Conservation (phyloP, 2,329 filamentous ascomycete genomes). For the Periconia sp. region DNA sequence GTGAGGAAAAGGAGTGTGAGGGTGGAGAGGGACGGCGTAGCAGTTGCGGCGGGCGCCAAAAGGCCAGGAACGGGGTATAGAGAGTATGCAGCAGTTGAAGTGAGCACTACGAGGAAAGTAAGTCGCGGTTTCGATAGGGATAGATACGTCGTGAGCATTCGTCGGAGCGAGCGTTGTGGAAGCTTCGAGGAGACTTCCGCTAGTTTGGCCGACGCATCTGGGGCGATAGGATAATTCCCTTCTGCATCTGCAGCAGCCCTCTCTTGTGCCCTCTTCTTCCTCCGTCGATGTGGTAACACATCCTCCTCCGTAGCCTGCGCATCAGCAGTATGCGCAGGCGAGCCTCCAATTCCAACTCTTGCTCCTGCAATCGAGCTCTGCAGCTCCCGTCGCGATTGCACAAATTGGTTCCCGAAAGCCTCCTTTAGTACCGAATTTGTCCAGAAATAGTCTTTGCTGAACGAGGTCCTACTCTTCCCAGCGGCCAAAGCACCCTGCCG, state of each 20-base stretch:
- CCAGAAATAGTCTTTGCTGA: slow-evolving; percentile 48
- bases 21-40: slow-evolving; percentile 80
- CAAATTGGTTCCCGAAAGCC: slow-evolving; percentile 29
- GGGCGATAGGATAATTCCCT: slow-evolving; percentile 50
- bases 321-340: slow-evolving; percentile 10
- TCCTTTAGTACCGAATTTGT: slow-evolving; percentile 43
- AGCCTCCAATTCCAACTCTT: slow-evolving; percentile 12
- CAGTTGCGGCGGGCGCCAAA: slow-evolving; percentile 71
- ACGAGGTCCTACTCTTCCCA: slow-evolving; percentile 36
- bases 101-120: slow-evolving; percentile 87
- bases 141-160: slow-evolving; percentile 79
- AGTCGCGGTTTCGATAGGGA: slow-evolving; percentile 95
- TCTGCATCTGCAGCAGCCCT: slow-evolving; percentile 19
- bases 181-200: slow-evolving; percentile 63
- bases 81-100: slow-evolving; percentile 88
- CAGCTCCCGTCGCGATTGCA: slow-evolving; percentile 31
- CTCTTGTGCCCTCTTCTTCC: slow-evolving; percentile 39
- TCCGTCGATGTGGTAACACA: slow-evolving; percentile 43
- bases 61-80: slow-evolving; percentile 91
- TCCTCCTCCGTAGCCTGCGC: slow-evolving; percentile 22
- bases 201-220: slow-evolving; percentile 67
- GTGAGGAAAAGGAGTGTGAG: slow-evolving; percentile 93
- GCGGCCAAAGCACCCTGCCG: slow-evolving; percentile 36
- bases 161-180: slow-evolving; percentile 63
- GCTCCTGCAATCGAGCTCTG: slow-evolving; percentile 35